Evolutionary conservation across 2,329 filamentous ascomycete genomes (phyloP).

Genomic region (Colletotrichum sublineola): DNA sequence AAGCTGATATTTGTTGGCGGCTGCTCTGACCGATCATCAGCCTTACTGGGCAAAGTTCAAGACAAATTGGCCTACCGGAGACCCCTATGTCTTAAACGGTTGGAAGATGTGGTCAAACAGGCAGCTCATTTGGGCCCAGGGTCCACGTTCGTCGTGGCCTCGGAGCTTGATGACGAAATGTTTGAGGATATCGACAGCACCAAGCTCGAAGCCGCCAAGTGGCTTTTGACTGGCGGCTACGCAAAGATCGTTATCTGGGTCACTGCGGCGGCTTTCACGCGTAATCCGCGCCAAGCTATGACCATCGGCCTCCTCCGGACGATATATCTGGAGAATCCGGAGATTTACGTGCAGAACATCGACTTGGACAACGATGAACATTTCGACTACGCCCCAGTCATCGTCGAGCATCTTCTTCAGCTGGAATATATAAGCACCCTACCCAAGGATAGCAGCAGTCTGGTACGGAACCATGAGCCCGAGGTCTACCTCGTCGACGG

Average conservation of each 20-base stretch:
- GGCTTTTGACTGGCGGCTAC: not conserved
- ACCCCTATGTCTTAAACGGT: not conserved
- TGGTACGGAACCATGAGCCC: slow-evolving; percentile 12
- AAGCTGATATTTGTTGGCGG: slow-evolving; percentile 14
- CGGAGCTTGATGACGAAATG: slow-evolving; percentile 43
- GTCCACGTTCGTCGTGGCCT: slow-evolving; percentile 30
- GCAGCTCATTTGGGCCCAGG: not conserved
- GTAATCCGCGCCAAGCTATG: slow-evolving; percentile 43
- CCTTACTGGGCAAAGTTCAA: not conserved
- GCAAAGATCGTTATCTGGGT: slow-evolving; percentile 43
- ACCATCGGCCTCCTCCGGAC: slow-evolving; percentile 33
- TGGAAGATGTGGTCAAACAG: slow-evolving; percentile 7
- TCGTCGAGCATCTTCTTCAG: not conserved
- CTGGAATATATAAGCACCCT: slow-evolving; percentile 2
- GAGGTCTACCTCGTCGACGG: slow-evolving; percentile 15
- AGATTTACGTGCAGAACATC: slow-evolving; percentile 24
- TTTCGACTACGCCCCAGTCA: not conserved
- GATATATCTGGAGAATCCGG: slow-evolving; percentile 25
- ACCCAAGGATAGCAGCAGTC: not conserved
- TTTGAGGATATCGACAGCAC: slow-evolving; percentile 47
- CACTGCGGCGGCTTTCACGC: slow-evolving; percentile 39
- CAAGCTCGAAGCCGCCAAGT: slow-evolving; percentile 7
- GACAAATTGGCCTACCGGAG: not conserved
- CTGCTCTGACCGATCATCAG: not conserved
- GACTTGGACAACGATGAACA: slow-evolving; percentile 24